Conservation (phyloP, 495 filamentous ascomycete species). For the Staphylotrichum tortipilum region DNA sequence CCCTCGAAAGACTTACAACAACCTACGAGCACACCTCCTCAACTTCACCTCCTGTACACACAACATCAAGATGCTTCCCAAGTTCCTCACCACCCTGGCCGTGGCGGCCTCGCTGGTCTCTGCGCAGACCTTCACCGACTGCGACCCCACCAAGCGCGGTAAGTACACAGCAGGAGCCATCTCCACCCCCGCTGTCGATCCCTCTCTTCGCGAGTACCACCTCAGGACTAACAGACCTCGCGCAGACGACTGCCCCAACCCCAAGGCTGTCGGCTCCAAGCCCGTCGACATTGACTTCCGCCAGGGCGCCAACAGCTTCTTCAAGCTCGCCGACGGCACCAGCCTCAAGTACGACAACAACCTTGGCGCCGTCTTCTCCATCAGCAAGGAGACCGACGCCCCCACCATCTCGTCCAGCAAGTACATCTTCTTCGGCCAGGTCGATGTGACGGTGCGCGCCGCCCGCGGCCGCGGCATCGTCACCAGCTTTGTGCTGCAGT, state of each 20-base stretch:
- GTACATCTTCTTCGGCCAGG: conserved; percentile 75
- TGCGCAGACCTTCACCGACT: conserved; percentile 68
- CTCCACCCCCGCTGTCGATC: background rate
- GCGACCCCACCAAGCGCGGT: conserved; percentile 65
- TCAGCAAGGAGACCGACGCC: conserved; percentile 64
- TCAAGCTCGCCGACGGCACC: conserved; percentile 56
- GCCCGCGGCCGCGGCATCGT: conserved; percentile 63
- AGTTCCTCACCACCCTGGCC: conserved; percentile 34
- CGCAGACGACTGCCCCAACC: conserved; percentile 51
- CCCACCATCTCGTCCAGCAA: conserved; percentile 61
- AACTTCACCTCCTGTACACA: background rate
- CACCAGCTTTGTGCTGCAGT: conserved; percentile 79
- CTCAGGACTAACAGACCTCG: background rate
- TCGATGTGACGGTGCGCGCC: conserved; percentile 59
- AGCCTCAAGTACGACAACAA: conserved; percentile 52
- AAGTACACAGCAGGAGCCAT: too few species aligned
- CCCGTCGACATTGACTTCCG: conserved; percentile 69
- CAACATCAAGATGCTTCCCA: conserved; percentile 31
- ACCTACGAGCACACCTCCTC: background rate
- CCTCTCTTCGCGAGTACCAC: background rate
- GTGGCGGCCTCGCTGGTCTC: conserved; percentile 40
- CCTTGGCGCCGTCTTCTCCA: conserved; percentile 67
- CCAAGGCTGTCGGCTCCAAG: conserved; percentile 59
- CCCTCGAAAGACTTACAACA: background rate
- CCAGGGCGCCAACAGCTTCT: conserved; percentile 53